These are phyloP conservation scores for Stentor roeselii DNA, from an alignment of 73 alveolate genomes.

Conservation along the genomic window DNA sequence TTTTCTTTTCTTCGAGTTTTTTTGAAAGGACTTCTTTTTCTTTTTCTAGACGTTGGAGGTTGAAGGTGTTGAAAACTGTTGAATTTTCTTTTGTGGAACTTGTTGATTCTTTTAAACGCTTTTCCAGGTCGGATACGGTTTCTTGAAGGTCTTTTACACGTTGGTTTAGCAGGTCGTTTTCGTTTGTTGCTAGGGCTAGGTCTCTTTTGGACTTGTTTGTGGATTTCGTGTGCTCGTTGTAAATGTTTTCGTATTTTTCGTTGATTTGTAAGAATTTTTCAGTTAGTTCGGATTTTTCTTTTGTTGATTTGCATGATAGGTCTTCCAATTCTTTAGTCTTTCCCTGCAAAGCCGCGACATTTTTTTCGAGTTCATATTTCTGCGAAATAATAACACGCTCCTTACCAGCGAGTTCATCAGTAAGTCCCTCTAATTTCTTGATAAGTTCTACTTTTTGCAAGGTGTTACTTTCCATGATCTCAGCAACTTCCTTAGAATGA, in stretches of 20 bases:
- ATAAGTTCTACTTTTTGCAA: slow-evolving; percentile 56
- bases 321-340: slow-evolving; percentile 88
- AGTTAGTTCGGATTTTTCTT: slow-evolving; percentile 4
- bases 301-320: slow-evolving; percentile 78
- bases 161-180: neutral
- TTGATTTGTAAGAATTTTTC: neutral
- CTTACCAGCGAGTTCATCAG: neutral
- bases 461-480: neutral
- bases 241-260: slow-evolving; percentile 41
- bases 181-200: neutral
- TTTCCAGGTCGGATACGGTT: neutral
- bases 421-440: slow-evolving; percentile 48
- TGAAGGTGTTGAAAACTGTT: neutral
- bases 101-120: neutral
- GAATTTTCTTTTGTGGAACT: neutral
- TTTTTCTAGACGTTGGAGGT: neutral
- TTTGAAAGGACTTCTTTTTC: neutral
- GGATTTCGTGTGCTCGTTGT: neutral
- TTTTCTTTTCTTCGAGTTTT: slow-evolving; percentile 24
- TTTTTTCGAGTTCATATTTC: neutral
- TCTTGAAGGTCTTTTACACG: neutral
- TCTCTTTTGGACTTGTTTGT: neutral
- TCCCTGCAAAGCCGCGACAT: slow-evolving; percentile 39
- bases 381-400: neutral
- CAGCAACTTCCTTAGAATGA: neutral